Percentiles rank a stretch among this genome's conserved stretches.
phyloP scores from a whole-genome alignment of 495 filamentous ascomycete species.

The Xylaria cubensis region DNA sequence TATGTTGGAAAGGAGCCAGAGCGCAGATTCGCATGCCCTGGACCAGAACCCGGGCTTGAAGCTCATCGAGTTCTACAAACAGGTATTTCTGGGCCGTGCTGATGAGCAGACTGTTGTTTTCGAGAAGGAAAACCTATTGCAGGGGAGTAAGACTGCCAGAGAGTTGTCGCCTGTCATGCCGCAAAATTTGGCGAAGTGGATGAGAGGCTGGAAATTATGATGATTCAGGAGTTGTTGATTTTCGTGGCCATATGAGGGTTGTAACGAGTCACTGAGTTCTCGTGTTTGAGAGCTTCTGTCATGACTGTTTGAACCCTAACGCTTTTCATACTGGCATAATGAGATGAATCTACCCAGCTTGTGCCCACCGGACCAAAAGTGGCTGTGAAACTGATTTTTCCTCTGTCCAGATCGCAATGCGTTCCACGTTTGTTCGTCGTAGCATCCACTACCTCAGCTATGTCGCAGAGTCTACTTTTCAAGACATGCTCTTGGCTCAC shows the following conservation, averaged over 20 bases:
- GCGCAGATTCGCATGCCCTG: conserved; percentile 18
- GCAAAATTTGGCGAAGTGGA: conserved; percentile 39
- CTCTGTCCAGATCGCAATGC: too few species aligned
- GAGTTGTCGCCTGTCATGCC: conserved; percentile 32
- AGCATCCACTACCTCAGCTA: neutral
- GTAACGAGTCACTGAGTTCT: neutral
- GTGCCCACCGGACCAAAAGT: neutral
- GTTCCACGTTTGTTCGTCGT: too few species aligned
- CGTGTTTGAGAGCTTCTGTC: neutral
- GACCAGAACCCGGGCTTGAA: conserved; percentile 37
- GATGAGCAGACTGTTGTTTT: conserved; percentile 29
- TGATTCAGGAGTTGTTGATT: neutral
- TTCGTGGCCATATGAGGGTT: neutral
- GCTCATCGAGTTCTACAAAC: conserved; percentile 38
- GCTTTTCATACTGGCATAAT: neutral
- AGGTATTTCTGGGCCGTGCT: conserved; percentile 29
- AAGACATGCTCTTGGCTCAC: too few species aligned
- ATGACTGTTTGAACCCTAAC: neutral
- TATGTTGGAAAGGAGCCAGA: conserved; percentile 32
- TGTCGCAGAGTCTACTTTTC: too few species aligned
- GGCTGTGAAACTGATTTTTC: neutral
- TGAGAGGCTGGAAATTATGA: conserved; percentile 37
- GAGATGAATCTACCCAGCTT: neutral
- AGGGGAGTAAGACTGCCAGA: conserved; percentile 35
- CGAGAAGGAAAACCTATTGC: conserved; percentile 29